Evolutionary conservation across 1,284 basidiomycete species (phyloP), one percentile per base, ranked within the genome.

Genomic region (Melampsora americana): DNA sequence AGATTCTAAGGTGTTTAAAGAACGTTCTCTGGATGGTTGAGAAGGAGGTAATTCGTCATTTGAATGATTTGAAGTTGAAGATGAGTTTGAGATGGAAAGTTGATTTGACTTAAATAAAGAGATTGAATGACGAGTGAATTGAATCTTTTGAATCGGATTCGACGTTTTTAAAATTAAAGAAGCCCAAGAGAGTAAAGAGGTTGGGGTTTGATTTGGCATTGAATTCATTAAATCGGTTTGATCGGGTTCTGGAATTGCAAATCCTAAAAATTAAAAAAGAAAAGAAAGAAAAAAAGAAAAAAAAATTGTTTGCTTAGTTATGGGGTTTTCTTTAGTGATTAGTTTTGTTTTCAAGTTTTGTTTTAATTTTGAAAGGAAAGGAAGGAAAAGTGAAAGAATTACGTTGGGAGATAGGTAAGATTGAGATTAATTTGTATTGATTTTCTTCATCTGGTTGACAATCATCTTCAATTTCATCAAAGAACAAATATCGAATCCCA

Each of bases 181-280:
- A 0, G 81, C 82, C 82, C 82, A 83, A 59, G 79, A 81, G 1
- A 80, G 77, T 28, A 83, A 77, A 30, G 82, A 82, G 71, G 69
- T 79, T 11, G 82, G 82, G 18, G 7, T 32, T 0, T 81, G 79
- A 9, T 77, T 77, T 81, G 78, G 5, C 78, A 77, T 69, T 69
- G 35, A 32, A 79, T 23, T 30, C 65, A 7, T 66, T 39, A n/a
- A n/a, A n/a, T n/a, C n/a, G n/a, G n/a, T n/a, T 28, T 26, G 64
- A 73, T 75, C 59, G 16, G 69, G 71, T 62, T 50, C 62, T 5
- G 48, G 35, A 48, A 66, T 59, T 23, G 75, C 59, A 23, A 75
- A 69, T 39, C 78, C 76, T 50, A 35, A 9, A 50, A n/a, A n/a
- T n/a, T n/a, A n/a, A n/a, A n/a, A n/a, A n/a, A n/a, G n/a, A n/a